Evolutionary conservation across 2,329 filamentous ascomycete species (phyloP).

Genomic region (Stagonosporopsis chrysanthemi): DNA sequence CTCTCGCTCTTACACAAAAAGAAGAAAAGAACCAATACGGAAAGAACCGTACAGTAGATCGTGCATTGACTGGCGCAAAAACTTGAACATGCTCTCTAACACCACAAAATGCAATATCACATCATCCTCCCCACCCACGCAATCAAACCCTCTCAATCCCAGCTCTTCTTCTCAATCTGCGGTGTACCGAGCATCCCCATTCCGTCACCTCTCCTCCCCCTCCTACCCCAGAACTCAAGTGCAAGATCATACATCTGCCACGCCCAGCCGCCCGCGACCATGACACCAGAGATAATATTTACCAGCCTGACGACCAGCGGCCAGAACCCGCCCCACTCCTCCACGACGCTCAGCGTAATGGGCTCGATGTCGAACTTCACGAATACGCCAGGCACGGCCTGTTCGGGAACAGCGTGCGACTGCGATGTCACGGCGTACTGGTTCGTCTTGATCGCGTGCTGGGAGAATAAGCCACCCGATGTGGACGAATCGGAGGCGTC

Average conservation of each 20-base stretch:
- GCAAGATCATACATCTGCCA: constrained; percentile 85
- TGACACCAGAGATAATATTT: constrained; percentile 87
- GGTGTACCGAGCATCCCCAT: constrained; percentile 57
- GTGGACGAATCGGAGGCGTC: constrained; percentile 47
- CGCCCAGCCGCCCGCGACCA: constrained; percentile 93
- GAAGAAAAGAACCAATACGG: background rate
- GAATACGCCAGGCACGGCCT: constrained; percentile 83
- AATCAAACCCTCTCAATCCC: constrained; percentile 4
- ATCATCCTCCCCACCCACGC: background rate
- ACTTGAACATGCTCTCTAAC: background rate
- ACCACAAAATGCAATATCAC: constrained; percentile 4
- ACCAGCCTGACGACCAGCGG: constrained; percentile 81
- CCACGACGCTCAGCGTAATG: constrained; percentile 83
- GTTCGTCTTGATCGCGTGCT: constrained; percentile 82
- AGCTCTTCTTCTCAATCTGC: constrained; percentile 20
- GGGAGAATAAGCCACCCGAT: constrained; percentile 44
- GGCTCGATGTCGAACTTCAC: constrained; percentile 99
- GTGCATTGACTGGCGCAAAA: background rate
- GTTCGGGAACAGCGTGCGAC: constrained; percentile 73
- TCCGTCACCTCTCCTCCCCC: constrained; percentile 49
- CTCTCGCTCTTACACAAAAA: background rate
- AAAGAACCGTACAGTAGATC: no score
- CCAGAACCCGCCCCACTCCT: constrained; percentile 78
- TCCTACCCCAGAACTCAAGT: constrained; percentile 57
- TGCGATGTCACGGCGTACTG: constrained; percentile 98